These are phyloP conservation scores for Globisporangium sylvaticum DNA, from an alignment of 352 stramenopile species.

Conservation along the genomic window DNA sequence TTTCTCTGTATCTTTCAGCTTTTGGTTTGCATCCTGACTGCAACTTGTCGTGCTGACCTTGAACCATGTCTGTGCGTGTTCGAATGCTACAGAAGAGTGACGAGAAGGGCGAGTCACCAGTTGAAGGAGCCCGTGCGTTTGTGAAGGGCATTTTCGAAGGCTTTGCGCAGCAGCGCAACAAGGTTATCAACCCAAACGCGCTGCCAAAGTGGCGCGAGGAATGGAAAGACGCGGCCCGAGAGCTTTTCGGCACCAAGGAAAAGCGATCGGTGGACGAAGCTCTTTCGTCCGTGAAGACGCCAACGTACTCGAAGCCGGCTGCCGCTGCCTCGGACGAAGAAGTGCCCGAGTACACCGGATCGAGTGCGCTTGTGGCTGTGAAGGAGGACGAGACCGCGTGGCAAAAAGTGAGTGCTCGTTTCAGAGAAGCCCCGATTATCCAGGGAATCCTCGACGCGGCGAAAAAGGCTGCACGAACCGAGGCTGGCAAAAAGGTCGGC, in stretches of 20 bases:
- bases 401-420: constrained; percentile 91
- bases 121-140: constrained; percentile 41
- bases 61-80: neutral
- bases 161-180: constrained; percentile 51
- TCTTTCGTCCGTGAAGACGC: constrained; percentile 60
- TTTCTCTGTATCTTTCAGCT: neutral
- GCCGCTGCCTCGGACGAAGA: constrained; percentile 32
- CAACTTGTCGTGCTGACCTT: neutral
- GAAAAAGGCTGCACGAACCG: constrained; percentile 70
- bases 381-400: constrained; percentile 93
- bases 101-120: constrained; percentile 22
- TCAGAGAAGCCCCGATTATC: constrained; percentile 95
- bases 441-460: constrained; percentile 82
- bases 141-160: constrained; percentile 55
- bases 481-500: constrained; percentile 70
- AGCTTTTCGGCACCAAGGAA: constrained; percentile 75
- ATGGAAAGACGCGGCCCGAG: constrained; percentile 67
- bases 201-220: constrained; percentile 52
- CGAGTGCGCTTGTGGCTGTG: constrained; percentile 78
- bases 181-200: constrained; percentile 48
- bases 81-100: constrained; percentile 22
- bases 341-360: constrained; percentile 55
- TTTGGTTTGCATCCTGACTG: no score
- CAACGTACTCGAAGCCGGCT: constrained; percentile 32
- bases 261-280: constrained; percentile 74